Conservation (phyloP, 805 yeast species). For the Ogataea corticis region DNA sequence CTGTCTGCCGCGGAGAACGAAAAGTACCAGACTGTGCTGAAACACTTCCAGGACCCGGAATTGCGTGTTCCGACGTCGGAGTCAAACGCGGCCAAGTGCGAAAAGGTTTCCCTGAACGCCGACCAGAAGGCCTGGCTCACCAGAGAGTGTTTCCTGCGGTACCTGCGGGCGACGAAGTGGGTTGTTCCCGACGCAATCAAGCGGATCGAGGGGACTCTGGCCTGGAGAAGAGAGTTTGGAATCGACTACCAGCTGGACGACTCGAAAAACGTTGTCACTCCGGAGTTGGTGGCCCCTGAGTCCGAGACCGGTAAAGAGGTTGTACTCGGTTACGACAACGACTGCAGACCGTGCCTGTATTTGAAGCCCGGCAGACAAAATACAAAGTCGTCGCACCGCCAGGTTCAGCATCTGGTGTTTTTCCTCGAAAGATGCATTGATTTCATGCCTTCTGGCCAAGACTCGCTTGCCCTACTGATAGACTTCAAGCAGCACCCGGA, state of each 20-base stretch:
- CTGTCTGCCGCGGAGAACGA: constrained; percentile 55
- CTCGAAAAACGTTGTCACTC: constrained; percentile 48
- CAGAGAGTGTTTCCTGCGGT: constrained; percentile 85
- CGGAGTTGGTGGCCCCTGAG: constrained; percentile 60
- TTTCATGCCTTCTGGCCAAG: constrained; percentile 96
- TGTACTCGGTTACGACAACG: constrained; percentile 86
- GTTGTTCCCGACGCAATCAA: constrained; percentile 63
- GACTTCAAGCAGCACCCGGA: constrained; percentile 85
- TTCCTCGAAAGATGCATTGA: constrained; percentile 91
- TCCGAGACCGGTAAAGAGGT: constrained; percentile 92
- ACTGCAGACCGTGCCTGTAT: constrained; percentile 88
- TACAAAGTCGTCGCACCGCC: constrained; percentile 85
- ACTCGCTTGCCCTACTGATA: constrained; percentile 83
- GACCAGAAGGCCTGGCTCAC: constrained; percentile 91
- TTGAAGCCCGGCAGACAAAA: constrained; percentile 94
- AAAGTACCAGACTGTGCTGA: constrained; percentile 62
- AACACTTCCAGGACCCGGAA: constrained; percentile 58
- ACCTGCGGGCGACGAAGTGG: constrained; percentile 95
- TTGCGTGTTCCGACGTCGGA: constrained; percentile 53
- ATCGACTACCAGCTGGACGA: constrained; percentile 49
- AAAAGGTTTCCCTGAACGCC: constrained; percentile 38
- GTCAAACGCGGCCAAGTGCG: constrained; percentile 34
- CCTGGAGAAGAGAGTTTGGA: constrained; percentile 96
- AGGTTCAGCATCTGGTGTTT: constrained; percentile 93
- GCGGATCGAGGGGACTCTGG: constrained; percentile 73